These are phyloP conservation scores for Aspergillus haitiensis DNA, from an alignment of 495 filamentous ascomycete species.

Conservation along the genomic window DNA sequence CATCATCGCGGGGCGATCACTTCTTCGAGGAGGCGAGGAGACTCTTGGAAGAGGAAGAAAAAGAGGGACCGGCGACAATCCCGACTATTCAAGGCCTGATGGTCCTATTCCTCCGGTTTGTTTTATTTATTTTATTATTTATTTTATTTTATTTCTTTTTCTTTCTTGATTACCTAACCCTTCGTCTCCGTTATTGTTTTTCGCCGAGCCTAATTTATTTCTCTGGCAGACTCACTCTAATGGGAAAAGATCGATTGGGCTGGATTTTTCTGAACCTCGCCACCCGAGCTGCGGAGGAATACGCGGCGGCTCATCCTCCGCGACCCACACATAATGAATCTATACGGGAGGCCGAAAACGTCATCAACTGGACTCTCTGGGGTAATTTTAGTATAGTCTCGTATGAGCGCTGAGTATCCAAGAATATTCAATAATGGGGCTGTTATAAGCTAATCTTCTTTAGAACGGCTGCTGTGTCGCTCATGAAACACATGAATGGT, in stretches of 20 bases:
- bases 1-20: constrained; percentile 24
- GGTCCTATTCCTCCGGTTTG: constrained; percentile 24
- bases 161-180: no score
- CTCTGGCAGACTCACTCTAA: constrained; percentile 20
- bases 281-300: constrained; percentile 26
- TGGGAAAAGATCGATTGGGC: constrained; percentile 35
- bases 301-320: constrained; percentile 21
- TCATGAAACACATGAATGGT: constrained; percentile 31
- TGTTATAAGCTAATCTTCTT: constrained; percentile 5
- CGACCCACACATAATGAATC: constrained; percentile 10
- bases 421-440: not conserved
- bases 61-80: constrained; percentile 16
- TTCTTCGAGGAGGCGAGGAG: constrained; percentile 32
- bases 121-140: not conserved
- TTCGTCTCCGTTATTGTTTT: no score
- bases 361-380: constrained; percentile 32
- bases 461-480: constrained; percentile 28
- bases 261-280: constrained; percentile 33
- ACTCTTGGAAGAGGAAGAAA: constrained; percentile 25
- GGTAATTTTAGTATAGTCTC: constrained; percentile 34
- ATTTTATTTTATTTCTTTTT: not conserved
- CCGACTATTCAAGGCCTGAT: constrained; percentile 29
- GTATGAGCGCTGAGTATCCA: constrained; percentile 20
- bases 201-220: not conserved
- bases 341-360: constrained; percentile 17